Evolutionary conservation across 306 rosid genomes (phyloP), one percentile per base, ranked within the genome.

Genomic region (Coriaria nepalensis): DNA sequence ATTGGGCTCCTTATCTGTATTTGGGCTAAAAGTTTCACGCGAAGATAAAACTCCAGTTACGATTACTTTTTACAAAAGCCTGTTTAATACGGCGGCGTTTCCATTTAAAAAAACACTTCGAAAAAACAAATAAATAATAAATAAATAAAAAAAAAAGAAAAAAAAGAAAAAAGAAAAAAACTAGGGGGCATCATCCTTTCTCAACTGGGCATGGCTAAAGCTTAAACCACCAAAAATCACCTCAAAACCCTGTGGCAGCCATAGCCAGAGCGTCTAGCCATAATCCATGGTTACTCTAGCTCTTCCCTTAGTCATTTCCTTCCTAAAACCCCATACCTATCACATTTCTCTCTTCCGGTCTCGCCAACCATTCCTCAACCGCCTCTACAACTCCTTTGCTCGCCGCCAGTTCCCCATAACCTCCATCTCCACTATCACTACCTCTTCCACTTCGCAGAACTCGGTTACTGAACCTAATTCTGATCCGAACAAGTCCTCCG

Each of bases 301-400:
- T 40, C 33, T 83, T 29, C 96, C 96, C 8, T 45, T 83, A 4
- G 85, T 84, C 55, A 62, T 81, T 68, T 81, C 95, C 29, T 37
- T 77, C 39, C 73, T 88, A 67, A 78, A 64, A 43, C 96, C 87
- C 45, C 74, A 57, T 40, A 1, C 76, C 45, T 65, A 50, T 45
- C 75, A 51, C 68, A 62, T 74, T 53, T 61, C 52, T 6, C 59
- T 66, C 45, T 40, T 73, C 58, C 49, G 67, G 47, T 7, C 59
- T 13, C 58, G 50, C 37, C 57, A 37, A 38, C 49, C 63, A 57
- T 33, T 35, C 4, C 43, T 53, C 51, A 52, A 34, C 40, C 61
- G 41, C 40, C 55, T 60, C 65, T 32, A 9, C 53, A 32, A 10
- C 10, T 45, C 49, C 2, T 49, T 45, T 45, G 53, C 44, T 58